Evolutionary conservation across 2,329 filamentous ascomycete species (phyloP), one percentile per base, ranked within the genome.

Genomic region (Colletotrichum sp.): DNA sequence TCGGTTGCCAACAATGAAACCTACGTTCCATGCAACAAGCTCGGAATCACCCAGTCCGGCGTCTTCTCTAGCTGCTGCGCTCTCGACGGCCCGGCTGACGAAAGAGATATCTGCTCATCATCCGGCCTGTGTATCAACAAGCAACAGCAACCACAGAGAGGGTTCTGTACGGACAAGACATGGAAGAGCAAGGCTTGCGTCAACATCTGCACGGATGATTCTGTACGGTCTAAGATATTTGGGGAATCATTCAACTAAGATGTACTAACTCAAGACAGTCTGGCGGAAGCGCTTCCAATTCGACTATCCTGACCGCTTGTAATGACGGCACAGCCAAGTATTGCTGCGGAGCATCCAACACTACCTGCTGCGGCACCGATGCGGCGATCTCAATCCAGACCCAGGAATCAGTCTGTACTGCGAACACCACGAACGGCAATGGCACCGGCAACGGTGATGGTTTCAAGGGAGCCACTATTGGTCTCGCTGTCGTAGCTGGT

Each of bases 1-100:
- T 70, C 75, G 16, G 12, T 78, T 10, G 82, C 80, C 24, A 80
- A 83, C 71, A 76, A 76, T 3, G 77, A 80, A 15, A 82, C 79
- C 3, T 80, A 82, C 62, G 80, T 83, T 7, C 81, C 82, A 2
- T 84, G 82, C 75, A 83, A 84, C 74, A 83, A 82, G 68, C 80
- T 83, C 13, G 82, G 82, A 10, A 82, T 83, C 64, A 78, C 77
- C 18, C 79, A 82, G 74, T 64, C 74, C 4, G 81, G 81, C 55
- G 77, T 83, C 39, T 79, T 80, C 62, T 83, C 82, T 3, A 82
- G 79, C 62, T 84, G 82, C 55, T 84, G 82, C 67, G 78, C 77
- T 15, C 75, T 84, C 3, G 80, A 82, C 65, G 81, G 81, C 22
- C 68, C 77, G 4, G 39, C 78, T 2, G 67, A 44, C 0, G 63